Base-by-base conservation (phyloP, 2,329 filamentous ascomycete species). In the Paraphaeosphaeria minitans region DNA sequence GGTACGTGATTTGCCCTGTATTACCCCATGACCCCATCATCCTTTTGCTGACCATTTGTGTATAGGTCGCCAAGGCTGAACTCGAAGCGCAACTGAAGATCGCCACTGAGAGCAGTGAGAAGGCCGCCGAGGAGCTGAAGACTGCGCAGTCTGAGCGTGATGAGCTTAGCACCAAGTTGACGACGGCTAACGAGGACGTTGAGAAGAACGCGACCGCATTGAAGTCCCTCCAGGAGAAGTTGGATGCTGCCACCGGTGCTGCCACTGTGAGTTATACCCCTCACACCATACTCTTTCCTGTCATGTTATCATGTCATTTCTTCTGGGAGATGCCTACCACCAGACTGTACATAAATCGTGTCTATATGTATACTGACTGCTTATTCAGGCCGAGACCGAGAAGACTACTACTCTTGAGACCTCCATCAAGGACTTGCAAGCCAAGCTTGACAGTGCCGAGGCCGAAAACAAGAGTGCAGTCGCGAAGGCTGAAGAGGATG, bases 41-140 rank as follows among this genome's bases (percentile, higher is more conserved):
- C 8, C 3, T n/a, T 27, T 53, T 31, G 10, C 37, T 54, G 12
- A 54, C 42, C 1, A 4, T 37, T 39, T 10, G 50, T 24, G 41
- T 46, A 33, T 10, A 53, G 33, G 48, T 54, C 12, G 50, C 53
- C 0, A 53, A 63, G 53, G 19, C 48, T 35, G 58, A 61, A 24
- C 47, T 59, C 31, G 58, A 63, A 37, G 53, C 57, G 31, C 61
- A 60, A 21, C 33, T 61, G 31, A 57, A 56, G 43, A 37, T 19
- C 21, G 48, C 42, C 19, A 57, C 29, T n/a, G 49, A 55, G 29
- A 27, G 10, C 39, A 43, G 35, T 14, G 41, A 43, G 14, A 53
- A 53, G 37, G 51, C 51, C 16, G 41, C 27, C 12, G 51, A 31
- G 10, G 41, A 53, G 16, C 41, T 55, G 22, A 50, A 51, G 53